Evolutionary conservation across 192 early-diverging fungal species (phyloP).

Genomic region (Coemansia sp.): DNA sequence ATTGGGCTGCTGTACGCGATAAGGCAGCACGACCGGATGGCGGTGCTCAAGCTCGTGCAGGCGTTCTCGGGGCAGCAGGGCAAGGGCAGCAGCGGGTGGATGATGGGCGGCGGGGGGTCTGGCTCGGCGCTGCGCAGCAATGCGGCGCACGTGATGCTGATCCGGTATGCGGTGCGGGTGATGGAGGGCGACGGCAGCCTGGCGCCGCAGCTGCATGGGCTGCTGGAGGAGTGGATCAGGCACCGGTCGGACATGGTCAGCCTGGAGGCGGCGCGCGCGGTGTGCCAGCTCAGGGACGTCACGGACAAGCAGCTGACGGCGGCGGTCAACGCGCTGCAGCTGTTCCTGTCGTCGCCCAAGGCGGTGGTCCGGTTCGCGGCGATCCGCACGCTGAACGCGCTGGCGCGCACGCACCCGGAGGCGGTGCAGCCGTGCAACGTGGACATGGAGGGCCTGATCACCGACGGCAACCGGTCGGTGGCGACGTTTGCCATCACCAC

Average conservation of each 20-base stretch:
- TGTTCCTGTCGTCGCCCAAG: constrained; percentile 92
- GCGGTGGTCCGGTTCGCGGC: constrained; percentile 93
- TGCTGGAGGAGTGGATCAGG: constrained; percentile 85
- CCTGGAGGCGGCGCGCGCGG: constrained; percentile 93
- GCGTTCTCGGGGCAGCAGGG: constrained; percentile 63
- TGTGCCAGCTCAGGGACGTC: constrained; percentile 86
- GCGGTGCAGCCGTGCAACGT: constrained; percentile 94
- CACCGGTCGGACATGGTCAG: constrained; percentile 99
- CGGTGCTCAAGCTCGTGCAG: constrained; percentile 94
- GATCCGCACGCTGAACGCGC: constrained; percentile 92
- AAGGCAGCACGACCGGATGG: constrained; percentile 96
- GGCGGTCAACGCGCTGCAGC: constrained; percentile 89
- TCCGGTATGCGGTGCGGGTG: constrained; percentile 87
- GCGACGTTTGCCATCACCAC: constrained; percentile 99
- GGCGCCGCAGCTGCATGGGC: constrained; percentile 63
- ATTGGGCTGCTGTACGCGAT: constrained; percentile 93
- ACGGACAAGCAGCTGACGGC: constrained; percentile 83
- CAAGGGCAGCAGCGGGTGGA: constrained; percentile 38
- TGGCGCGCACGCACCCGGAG: constrained; percentile 85
- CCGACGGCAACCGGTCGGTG: constrained; percentile 93
- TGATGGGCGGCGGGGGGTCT: constrained; percentile 58
- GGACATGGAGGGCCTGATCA: constrained; percentile 97
- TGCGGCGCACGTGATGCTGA: constrained; percentile 87
- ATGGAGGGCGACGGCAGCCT: constrained; percentile 75
- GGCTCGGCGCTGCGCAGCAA: constrained; percentile 70